These are phyloP conservation scores for Blastobotrys peoriensis DNA, from an alignment of 805 yeast genomes.

Conservation along the genomic window DNA sequence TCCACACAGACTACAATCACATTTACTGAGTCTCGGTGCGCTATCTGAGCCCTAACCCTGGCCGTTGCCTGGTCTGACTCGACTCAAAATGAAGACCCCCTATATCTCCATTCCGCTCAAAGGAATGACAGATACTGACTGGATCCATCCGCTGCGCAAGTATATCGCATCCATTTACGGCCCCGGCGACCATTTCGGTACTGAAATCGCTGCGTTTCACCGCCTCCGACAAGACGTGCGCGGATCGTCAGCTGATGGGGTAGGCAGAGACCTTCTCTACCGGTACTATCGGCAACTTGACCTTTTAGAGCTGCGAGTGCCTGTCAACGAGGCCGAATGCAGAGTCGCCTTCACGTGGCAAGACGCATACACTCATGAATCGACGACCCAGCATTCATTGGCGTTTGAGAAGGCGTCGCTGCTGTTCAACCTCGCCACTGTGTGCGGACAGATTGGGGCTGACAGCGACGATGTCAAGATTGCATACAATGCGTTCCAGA, in stretches of 20 bases:
- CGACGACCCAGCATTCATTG: constrained; percentile 62
- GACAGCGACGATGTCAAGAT: constrained; percentile 44
- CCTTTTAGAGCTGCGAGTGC: constrained; percentile 68
- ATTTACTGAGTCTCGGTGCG: too few relatives aligned
- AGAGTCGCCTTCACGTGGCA: constrained; percentile 66
- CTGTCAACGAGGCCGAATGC: constrained; percentile 52
- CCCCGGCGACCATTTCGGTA: constrained; percentile 46
- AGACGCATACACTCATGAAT: constrained; percentile 54
- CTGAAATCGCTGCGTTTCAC: constrained; percentile 50
- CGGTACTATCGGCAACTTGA: constrained; percentile 79
- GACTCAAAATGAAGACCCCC: constrained; percentile 13
- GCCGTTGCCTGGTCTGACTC: too few relatives aligned
- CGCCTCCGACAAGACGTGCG: constrained; percentile 54
- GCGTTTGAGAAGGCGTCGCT: constrained; percentile 88
- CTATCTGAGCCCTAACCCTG: too few relatives aligned
- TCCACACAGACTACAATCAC: too few relatives aligned
- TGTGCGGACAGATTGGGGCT: constrained; percentile 44
- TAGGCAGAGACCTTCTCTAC: constrained; percentile 51
- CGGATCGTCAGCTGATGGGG: constrained; percentile 40
- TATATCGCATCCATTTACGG: constrained; percentile 64
- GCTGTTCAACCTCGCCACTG: constrained; percentile 69
- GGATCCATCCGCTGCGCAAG: constrained; percentile 54
- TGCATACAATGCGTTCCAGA: constrained; percentile 58
- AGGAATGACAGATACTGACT: constrained; percentile 53
- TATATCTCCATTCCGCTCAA: constrained; percentile 34